phyloP scores from a whole-genome alignment of 2,329 filamentous ascomycete species.

The Ophioceras dolichostomum region DNA sequence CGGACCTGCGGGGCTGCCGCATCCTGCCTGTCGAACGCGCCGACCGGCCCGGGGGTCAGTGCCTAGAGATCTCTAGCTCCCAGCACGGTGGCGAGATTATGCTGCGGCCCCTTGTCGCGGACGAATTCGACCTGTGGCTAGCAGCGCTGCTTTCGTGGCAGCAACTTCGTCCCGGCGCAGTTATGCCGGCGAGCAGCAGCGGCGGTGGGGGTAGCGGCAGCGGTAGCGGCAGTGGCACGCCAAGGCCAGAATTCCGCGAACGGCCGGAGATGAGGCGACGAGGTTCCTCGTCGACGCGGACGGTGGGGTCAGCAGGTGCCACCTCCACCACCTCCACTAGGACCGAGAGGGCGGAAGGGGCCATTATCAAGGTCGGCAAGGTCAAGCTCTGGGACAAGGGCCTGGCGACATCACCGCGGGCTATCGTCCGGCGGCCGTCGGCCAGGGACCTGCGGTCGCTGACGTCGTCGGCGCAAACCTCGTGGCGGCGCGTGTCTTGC shows the following conservation, averaged over 20 bases:
- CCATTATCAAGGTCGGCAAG: slow-evolving; percentile 92
- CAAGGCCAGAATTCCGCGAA: slow-evolving; percentile 19
- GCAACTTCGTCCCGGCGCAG: slow-evolving; percentile 50
- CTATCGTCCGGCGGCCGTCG: slow-evolving; percentile 44
- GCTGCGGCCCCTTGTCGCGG: slow-evolving; percentile 48
- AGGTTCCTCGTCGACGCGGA: slow-evolving; percentile 21
- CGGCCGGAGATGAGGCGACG: slow-evolving; percentile 29
- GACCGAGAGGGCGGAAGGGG: slow-evolving; percentile 49
- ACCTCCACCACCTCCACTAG: too few species aligned
- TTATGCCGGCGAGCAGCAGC: slow-evolving; percentile 32
- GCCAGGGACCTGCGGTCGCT: slow-evolving; percentile 42
- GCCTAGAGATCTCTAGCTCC: slow-evolving; percentile 41
- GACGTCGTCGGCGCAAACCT: slow-evolving; percentile 24
- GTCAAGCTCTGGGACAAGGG: slow-evolving; percentile 86
- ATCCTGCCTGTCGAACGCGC: slow-evolving; percentile 43
- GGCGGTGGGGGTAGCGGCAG: slow-evolving; percentile 31
- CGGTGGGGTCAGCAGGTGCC: too few species aligned
- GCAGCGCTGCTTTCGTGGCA: slow-evolving; percentile 75
- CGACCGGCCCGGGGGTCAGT: slow-evolving; percentile 27
- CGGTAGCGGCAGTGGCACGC: slow-evolving; percentile 17
- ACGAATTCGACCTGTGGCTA: slow-evolving; percentile 68
- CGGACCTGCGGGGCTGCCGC: slow-evolving; percentile 62
- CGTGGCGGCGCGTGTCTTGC: slow-evolving; percentile 84
- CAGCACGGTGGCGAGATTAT: slow-evolving; percentile 48
- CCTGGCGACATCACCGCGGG: slow-evolving; percentile 36